Conservation (phyloP, 129 eudicot species). For the Lactuca sativa region DNA sequence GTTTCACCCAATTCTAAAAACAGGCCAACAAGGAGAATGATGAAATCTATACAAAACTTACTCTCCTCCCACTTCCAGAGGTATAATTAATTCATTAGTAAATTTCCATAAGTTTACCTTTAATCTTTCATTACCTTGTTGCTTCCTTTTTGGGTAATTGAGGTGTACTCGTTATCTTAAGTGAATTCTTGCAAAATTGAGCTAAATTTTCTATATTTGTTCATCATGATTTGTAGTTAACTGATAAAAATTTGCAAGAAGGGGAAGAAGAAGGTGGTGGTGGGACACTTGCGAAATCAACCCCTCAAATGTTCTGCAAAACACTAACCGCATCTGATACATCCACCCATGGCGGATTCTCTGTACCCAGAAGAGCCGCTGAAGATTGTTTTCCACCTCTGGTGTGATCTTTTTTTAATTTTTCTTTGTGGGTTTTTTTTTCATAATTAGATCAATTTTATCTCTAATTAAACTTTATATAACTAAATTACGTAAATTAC, state of each 20-base stretch:
- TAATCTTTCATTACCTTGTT: not conserved
- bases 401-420: slow-evolving; percentile 25
- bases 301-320: slow-evolving; percentile 91
- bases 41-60: slow-evolving; percentile 79
- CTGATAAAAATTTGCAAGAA: slow-evolving; percentile 36
- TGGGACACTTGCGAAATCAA: slow-evolving; percentile 42
- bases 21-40: slow-evolving; percentile 88
- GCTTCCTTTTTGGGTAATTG: slow-evolving; percentile 6
- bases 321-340: slow-evolving; percentile 93
- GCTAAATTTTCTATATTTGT: not conserved
- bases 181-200: slow-evolving; percentile 3
- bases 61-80: slow-evolving; percentile 69
- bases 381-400: slow-evolving; percentile 83
- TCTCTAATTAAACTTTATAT: not conserved
- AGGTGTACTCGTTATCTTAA: not conserved
- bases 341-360: slow-evolving; percentile 93
- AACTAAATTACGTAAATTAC: not conserved
- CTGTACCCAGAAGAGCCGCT: slow-evolving; percentile 86
- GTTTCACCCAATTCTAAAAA: slow-evolving; percentile 27
- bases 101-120: not conserved
- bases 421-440: not conserved
- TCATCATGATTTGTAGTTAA: slow-evolving; percentile 28
- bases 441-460: not conserved
- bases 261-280: slow-evolving; percentile 55
- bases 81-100: slow-evolving; percentile 30